These are phyloP conservation scores for Hapsidospora chrysogenum DNA, from an alignment of 495 filamentous ascomycete species.

Conservation along the genomic window DNA sequence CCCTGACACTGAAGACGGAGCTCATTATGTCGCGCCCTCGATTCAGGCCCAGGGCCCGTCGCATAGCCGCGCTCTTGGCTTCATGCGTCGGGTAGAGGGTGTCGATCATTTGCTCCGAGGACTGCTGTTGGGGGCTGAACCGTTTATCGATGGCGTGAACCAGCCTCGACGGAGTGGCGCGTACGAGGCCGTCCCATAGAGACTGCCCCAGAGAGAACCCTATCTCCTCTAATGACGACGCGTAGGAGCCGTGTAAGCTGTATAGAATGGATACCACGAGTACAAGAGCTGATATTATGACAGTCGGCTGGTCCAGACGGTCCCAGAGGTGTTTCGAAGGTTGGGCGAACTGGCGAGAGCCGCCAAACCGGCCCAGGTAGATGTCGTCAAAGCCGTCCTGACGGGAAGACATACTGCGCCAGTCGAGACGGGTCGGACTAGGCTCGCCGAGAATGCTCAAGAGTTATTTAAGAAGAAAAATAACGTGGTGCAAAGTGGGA, in stretches of 20 bases:
- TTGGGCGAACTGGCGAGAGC: neutral
- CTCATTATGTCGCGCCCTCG: constrained; percentile 20
- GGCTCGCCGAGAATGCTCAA: too few species aligned
- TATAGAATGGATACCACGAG: neutral
- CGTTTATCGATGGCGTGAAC: constrained; percentile 40
- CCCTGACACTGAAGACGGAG: constrained; percentile 19
- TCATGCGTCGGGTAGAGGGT: constrained; percentile 20
- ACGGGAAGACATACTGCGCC: constrained; percentile 1
- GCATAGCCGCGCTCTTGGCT: constrained; percentile 51
- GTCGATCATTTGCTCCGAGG: constrained; percentile 14
- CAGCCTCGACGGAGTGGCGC: constrained; percentile 39
- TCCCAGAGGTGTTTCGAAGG: neutral
- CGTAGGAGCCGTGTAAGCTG: neutral
- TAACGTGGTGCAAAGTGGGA: neutral
- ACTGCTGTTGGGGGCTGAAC: constrained; percentile 21
- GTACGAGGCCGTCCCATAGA: constrained; percentile 48
- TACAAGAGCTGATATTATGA: neutral
- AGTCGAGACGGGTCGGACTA: too few species aligned
- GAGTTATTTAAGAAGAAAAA: too few species aligned
- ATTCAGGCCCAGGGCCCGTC: constrained; percentile 49
- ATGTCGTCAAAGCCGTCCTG: constrained; percentile 1
- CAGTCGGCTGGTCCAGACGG: neutral
- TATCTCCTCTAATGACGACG: neutral
- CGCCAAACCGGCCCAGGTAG: neutral
- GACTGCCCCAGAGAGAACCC: neutral